Percentiles rank a stretch among this genome's conserved stretches.
phyloP scores from a whole-genome alignment of 2,329 filamentous ascomycete species.

The Aspergillus ustus region DNA sequence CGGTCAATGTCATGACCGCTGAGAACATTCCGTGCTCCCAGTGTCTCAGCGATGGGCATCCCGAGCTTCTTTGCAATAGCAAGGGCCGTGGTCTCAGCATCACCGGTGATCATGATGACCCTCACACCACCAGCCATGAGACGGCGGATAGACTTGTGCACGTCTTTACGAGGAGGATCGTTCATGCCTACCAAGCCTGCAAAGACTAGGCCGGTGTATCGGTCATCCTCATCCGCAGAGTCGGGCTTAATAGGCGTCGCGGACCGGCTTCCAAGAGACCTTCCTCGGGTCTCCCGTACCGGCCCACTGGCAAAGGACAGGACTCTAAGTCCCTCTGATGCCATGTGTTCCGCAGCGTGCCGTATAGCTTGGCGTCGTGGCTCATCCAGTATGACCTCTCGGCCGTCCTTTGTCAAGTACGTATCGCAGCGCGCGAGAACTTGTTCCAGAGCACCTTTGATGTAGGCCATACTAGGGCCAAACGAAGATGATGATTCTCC shows the following conservation, averaged over 20 bases:
- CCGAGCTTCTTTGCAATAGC: conserved; percentile 95
- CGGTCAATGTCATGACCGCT: conserved; percentile 89
- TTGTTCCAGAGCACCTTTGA: conserved; percentile 92
- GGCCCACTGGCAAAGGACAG: conserved; percentile 90
- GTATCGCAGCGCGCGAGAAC: conserved; percentile 86
- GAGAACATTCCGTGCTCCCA: conserved; percentile 68
- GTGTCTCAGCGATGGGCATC: conserved; percentile 73
- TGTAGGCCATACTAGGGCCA: conserved; percentile 81
- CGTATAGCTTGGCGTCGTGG: conserved; percentile 73
- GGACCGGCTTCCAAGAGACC: conserved; percentile 58
- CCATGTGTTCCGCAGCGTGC: conserved; percentile 83
- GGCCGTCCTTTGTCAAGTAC: conserved; percentile 83
- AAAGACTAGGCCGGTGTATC: conserved; percentile 84
- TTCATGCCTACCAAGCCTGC: conserved; percentile 96
- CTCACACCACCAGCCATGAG: conserved; percentile 94
- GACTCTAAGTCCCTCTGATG: conserved; percentile 84
- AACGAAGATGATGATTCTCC: conserved; percentile 54
- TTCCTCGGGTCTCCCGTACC: conserved; percentile 56
- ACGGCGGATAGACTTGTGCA: conserved; percentile 84
- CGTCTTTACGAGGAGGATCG: conserved; percentile 88
- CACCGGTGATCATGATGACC: conserved; percentile 98
- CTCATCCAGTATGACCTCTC: conserved; percentile 83
- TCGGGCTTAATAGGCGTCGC: conserved; percentile 46
- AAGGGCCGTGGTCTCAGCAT: conserved; percentile 90
- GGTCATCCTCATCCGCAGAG: conserved; percentile 65